These are phyloP conservation scores for Rugosomyces carneus DNA, from an alignment of 1,284 basidiomycete species.

Conservation along the genomic window DNA sequence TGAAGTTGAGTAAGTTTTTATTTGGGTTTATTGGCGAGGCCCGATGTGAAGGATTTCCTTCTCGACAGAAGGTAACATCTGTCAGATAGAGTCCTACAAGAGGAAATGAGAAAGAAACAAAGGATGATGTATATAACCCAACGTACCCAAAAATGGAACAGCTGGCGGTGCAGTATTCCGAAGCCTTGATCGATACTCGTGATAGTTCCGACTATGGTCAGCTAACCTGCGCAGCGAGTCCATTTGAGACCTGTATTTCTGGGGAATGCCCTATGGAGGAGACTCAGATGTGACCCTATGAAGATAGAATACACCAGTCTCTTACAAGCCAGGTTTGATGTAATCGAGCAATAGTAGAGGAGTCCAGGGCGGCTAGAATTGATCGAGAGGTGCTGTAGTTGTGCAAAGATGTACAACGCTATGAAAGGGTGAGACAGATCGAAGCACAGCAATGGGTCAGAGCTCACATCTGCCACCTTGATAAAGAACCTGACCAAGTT, in stretches of 20 bases:
- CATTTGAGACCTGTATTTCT: conserved; percentile 79
- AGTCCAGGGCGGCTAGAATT: conserved; percentile 91
- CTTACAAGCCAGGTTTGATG: conserved; percentile 88
- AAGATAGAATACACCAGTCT: neutral
- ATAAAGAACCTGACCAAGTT: conserved; percentile 91
- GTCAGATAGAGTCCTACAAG: conserved; percentile 77
- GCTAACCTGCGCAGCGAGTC: conserved; percentile 81
- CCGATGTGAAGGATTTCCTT: conserved; percentile 87
- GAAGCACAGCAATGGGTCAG: conserved; percentile 9
- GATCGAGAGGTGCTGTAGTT: conserved; percentile 94
- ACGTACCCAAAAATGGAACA: conserved; percentile 85
- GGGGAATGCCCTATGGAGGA: conserved; percentile 61
- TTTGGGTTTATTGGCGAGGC: conserved; percentile 72
- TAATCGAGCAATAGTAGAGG: conserved; percentile 87
- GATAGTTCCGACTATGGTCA: conserved; percentile 88
- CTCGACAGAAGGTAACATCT: conserved; percentile 92
- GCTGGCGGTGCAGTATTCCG: conserved; percentile 82
- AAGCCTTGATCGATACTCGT: conserved; percentile 82
- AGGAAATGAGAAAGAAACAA: conserved; percentile 1
- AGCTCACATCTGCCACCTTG: conserved; percentile 86
- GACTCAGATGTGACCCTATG: conserved; percentile 5
- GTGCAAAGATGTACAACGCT: conserved; percentile 81
- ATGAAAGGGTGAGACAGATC: conserved; percentile 17
- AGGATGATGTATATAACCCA: neutral
- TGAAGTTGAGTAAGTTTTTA: conserved; percentile 90